Conservation (phyloP, 2,329 filamentous ascomycete species). For the Cylindrodendrum hubeiense region DNA sequence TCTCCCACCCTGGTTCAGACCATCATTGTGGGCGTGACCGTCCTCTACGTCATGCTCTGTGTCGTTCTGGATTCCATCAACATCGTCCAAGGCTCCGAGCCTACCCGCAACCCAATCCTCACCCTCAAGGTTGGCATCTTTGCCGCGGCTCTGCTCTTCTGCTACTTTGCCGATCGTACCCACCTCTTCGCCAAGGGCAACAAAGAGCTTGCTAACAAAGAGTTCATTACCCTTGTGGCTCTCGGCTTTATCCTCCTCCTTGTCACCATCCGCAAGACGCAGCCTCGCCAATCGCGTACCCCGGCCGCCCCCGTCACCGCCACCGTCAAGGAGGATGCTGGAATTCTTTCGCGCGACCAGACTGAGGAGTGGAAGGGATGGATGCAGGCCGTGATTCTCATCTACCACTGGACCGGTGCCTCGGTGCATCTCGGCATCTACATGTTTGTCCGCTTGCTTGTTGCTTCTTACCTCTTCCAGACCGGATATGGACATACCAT, state of each 20-base stretch:
- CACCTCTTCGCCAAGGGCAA: conserved; percentile 44
- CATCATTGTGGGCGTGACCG: conserved; percentile 34
- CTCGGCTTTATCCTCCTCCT: conserved; percentile 26
- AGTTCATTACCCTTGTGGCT: conserved; percentile 33
- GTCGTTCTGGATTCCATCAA: conserved; percentile 31
- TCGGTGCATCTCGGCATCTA: conserved; percentile 62
- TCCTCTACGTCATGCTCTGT: conserved; percentile 35
- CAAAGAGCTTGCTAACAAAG: conserved; percentile 37
- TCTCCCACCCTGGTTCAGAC: conserved; percentile 37
- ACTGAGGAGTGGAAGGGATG: conserved; percentile 76
- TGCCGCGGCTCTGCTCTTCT: conserved; percentile 42
- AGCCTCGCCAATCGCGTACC: conserved; percentile 28
- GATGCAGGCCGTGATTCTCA: conserved; percentile 67
- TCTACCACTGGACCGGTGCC: conserved; percentile 70
- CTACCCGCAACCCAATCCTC: conserved; percentile 28
- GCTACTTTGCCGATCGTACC: conserved; percentile 46
- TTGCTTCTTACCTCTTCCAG: conserved; percentile 72
- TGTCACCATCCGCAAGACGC: conserved; percentile 35
- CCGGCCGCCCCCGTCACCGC: conserved; percentile 19
- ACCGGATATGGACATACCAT: conserved; percentile 72
- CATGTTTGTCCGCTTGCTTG: conserved; percentile 64
- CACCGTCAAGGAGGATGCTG: conserved; percentile 30
- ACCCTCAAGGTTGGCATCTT: conserved; percentile 44
- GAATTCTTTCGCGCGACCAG: conserved; percentile 60
- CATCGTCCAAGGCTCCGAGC: conserved; percentile 27